Conservation (phyloP, 768 basidiomycete species). For the Termitomyces sp. region DNA sequence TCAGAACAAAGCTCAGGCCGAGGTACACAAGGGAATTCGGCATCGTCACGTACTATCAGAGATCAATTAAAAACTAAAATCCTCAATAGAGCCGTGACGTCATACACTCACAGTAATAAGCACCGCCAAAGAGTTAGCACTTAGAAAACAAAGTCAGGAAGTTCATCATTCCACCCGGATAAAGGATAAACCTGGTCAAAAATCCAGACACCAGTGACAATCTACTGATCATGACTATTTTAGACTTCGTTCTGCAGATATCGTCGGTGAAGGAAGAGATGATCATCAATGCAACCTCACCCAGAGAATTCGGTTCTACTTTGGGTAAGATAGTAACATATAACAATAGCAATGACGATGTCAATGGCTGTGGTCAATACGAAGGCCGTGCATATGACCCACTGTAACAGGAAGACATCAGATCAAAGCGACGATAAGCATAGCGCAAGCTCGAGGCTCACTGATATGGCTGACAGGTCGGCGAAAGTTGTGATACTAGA, state of each 20-base stretch:
- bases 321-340: constrained; percentile 21
- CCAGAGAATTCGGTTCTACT: constrained; percentile 15
- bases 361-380: constrained; percentile 17
- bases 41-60: constrained; percentile 11
- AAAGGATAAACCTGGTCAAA: constrained; percentile 12
- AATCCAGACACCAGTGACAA: constrained; percentile 17
- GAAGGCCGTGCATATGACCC: constrained; percentile 21
- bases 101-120: constrained; percentile 14
- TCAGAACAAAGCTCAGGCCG: constrained; percentile 15
- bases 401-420: constrained; percentile 9
- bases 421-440: too few relatives aligned
- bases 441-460: not conserved
- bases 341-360: constrained; percentile 18
- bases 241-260: constrained; percentile 14
- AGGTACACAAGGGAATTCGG: constrained; percentile 17
- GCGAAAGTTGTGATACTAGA: constrained; percentile 11
- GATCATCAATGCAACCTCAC: constrained; percentile 1
- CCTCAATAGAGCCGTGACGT: not conserved
- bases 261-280: not conserved
- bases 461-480: constrained; percentile 10
- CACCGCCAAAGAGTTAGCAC: constrained; percentile 13
- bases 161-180: not conserved
- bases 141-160: not conserved
- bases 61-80: not conserved
- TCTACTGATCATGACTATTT: constrained; percentile 15